Base-by-base conservation (phyloP, 495 filamentous ascomycete species). In the Tuber magnatum region DNA sequence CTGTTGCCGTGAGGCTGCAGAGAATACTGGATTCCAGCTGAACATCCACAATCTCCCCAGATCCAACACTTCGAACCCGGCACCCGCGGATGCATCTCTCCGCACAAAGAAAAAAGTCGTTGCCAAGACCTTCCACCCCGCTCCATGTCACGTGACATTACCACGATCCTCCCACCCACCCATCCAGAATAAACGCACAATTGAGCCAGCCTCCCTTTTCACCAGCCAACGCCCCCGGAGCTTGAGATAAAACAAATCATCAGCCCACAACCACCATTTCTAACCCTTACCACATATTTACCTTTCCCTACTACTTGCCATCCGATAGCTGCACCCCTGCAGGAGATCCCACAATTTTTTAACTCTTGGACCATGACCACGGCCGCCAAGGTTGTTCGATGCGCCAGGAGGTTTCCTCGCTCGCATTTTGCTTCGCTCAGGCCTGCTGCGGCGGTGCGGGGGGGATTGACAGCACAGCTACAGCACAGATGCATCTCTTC, bases 301-400 rank as follows among this genome's bases (percentile, higher is more conserved):
- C 56, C 28, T 65, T 65, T 35, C 32, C 56, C 0, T 20, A 5
- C 4, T 22, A 68, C 28, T n/a, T 35, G 22, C 68, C 69, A 74
- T 74, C 76, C 61, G 43, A 77, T 73, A 78, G 0, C 28, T 12
- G 41, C 8, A 65, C 68, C 73, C 71, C 76, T 78, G 77, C 75
- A 71, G 42, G 65, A 35, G 46, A 65, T 51, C 44, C 32, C 35
- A 10, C 20, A 35, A 18, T 65, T 43, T 46, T 38, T 70, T n/a
- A 61, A 40, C 46, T 56, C 56, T 70, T 24, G 32, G 48, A 35
- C 48, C 56, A 81, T 81, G 80, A 48, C 74, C 68, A 70, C 74
- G 70, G 72, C 80, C 72, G 80, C 79, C 70, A 81, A 73, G 73
- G 81, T 75, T 70, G 70, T 77, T 44, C 77, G 79, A 51, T 78